Conservation (phyloP, 129 eudicot genomes). For the Flaveria sonorensis region DNA sequence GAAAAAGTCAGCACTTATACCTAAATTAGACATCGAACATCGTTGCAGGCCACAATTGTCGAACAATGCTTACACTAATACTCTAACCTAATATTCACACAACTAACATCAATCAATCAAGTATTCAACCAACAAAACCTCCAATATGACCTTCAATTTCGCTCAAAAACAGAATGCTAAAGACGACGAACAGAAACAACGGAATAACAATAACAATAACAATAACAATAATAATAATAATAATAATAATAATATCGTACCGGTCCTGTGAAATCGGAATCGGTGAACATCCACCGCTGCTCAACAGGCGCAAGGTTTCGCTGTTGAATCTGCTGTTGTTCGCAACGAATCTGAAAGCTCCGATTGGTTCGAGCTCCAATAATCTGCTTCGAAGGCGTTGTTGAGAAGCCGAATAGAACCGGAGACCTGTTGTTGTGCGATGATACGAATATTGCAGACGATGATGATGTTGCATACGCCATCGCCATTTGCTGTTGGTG, state of each 20-base stretch:
- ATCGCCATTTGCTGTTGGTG: constrained; percentile 47
- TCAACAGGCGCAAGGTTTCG: constrained; percentile 55
- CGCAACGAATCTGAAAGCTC: constrained; percentile 48
- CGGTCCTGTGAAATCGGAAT: constrained; percentile 60
- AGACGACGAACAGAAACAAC: no score
- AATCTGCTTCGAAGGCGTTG: constrained; percentile 20
- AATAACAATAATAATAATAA: no score
- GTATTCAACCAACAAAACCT: background rate
- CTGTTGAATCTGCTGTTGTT: constrained; percentile 32
- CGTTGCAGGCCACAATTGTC: background rate
- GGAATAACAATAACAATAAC: no score
- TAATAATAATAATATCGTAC: constrained; percentile 39
- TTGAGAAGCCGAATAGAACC: constrained; percentile 52
- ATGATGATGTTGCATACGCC: constrained; percentile 41
- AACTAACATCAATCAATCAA: constrained; percentile 19
- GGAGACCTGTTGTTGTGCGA: constrained; percentile 32
- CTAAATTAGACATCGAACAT: constrained; percentile 12
- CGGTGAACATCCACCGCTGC: constrained; percentile 91
- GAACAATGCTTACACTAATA: background rate
- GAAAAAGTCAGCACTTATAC: background rate
- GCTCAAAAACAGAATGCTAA: background rate
- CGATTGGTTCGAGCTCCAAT: constrained; percentile 4
- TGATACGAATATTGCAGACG: constrained; percentile 40
- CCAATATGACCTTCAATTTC: background rate
- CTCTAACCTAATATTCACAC: background rate